These are phyloP conservation scores for Fusarium zealandicum DNA, from an alignment of 2,329 filamentous ascomycete genomes.

Conservation along the genomic window DNA sequence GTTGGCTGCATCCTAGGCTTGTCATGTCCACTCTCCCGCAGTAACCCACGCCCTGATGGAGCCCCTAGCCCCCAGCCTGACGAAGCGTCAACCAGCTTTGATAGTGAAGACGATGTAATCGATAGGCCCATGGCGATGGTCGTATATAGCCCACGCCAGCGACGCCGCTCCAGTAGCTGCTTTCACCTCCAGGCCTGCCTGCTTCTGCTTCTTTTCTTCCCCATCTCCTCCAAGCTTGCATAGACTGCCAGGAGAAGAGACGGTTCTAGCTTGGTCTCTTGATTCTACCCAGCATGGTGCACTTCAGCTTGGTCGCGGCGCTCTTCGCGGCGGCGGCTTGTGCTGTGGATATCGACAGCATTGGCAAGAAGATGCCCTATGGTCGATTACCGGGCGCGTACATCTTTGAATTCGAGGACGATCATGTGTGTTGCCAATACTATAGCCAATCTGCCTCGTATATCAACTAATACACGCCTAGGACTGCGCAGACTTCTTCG, in stretches of 20 bases:
- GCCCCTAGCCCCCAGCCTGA: background rate
- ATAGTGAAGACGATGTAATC: constrained; percentile 3
- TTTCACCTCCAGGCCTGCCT: constrained; percentile 5
- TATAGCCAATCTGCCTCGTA: background rate
- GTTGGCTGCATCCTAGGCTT: background rate
- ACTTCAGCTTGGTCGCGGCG: constrained; percentile 44
- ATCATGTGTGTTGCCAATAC: constrained; percentile 48
- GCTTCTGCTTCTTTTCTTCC: background rate
- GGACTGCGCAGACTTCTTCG: constrained; percentile 30
- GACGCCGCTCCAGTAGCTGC: background rate
- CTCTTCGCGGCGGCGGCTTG: constrained; percentile 47
- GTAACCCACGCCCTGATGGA: constrained; percentile 17
- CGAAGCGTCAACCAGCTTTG: background rate
- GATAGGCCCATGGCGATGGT: constrained; percentile 12
- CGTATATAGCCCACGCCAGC: constrained; percentile 22
- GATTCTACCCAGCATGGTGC: constrained; percentile 45
- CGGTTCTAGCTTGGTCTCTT: background rate
- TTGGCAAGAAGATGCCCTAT: constrained; percentile 28
- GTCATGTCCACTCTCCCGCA: constrained; percentile 20
- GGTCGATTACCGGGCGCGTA: constrained; percentile 55
- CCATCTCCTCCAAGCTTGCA: constrained; percentile 5
- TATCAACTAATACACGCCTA: constrained; percentile 1
- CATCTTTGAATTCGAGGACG: constrained; percentile 62
- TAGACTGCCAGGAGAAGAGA: constrained; percentile 19
- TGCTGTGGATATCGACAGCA: constrained; percentile 39